phyloP scores from a whole-genome alignment of 371 early-diverging fungal genomes.

The Mortierella sp. region DNA sequence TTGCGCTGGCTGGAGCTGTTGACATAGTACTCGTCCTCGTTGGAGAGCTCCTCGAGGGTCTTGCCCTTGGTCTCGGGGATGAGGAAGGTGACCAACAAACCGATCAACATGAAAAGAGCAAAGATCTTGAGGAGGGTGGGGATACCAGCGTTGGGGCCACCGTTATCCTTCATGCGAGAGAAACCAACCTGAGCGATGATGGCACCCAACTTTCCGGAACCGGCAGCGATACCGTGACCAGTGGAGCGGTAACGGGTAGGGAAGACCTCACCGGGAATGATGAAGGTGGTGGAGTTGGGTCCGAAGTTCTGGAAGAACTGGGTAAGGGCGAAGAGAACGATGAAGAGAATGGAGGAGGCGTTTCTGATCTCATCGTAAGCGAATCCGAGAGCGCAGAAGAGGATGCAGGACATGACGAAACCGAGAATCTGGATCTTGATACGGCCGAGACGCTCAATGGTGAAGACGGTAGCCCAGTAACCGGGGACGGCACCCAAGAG shows the following conservation, averaged over 20 bases:
- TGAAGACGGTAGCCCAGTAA: slow-evolving; percentile 86
- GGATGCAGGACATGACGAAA: slow-evolving; percentile 77
- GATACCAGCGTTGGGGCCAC: slow-evolving; percentile 74
- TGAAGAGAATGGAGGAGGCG: slow-evolving; percentile 70
- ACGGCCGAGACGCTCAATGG: slow-evolving; percentile 85
- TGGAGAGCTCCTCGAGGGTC: slow-evolving; percentile 63
- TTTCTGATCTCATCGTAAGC: slow-evolving; percentile 62
- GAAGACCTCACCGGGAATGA: slow-evolving; percentile 89
- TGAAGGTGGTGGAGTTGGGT: slow-evolving; percentile 91
- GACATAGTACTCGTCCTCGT: slow-evolving; percentile 31
- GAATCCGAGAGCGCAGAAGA: slow-evolving; percentile 83
- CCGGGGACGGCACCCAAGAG: slow-evolving; percentile 90
- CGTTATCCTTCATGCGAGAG: slow-evolving; percentile 78
- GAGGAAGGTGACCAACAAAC: slow-evolving; percentile 72
- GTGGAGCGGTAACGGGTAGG: slow-evolving; percentile 90
- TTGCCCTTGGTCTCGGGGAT: slow-evolving; percentile 84
- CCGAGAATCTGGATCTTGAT: slow-evolving; percentile 86
- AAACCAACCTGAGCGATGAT: slow-evolving; percentile 84
- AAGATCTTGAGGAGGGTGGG: slow-evolving; percentile 79
- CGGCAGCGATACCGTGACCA: slow-evolving; percentile 92
- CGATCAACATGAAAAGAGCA: slow-evolving; percentile 83
- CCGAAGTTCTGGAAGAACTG: slow-evolving; percentile 94
- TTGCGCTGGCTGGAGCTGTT: background rate
- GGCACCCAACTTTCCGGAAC: slow-evolving; percentile 88
- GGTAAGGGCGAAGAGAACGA: slow-evolving; percentile 80